A percentile compares a stretch with the other conserved stretches of the same genome.
Evolutionary conservation across 108 stramenopile species (phyloP).

Genomic region (Bacterosira constricta): DNA sequence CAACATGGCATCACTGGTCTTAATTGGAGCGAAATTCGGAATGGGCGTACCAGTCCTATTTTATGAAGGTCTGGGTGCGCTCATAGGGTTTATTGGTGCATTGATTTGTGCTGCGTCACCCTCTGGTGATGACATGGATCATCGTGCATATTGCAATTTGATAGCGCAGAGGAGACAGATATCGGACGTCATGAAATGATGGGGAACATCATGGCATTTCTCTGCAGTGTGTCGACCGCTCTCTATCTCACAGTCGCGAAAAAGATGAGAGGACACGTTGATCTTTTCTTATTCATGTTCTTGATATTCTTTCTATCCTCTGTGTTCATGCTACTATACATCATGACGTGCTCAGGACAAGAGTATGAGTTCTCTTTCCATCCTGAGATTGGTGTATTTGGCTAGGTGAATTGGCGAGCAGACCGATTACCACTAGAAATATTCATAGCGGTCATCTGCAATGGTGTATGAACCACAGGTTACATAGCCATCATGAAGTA

Average conservation of each 20-base stretch:
- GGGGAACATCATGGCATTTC: constrained; percentile 64
- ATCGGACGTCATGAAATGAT: constrained; percentile 9
- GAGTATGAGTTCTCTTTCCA: constrained; percentile 40
- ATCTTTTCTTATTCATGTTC: constrained; percentile 67
- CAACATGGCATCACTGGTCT: constrained; percentile 47
- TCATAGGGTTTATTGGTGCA: constrained; percentile 65
- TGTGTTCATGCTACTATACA: constrained; percentile 43
- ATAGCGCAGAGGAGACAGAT: background rate
- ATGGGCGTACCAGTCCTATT: constrained; percentile 42
- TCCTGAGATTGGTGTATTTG: constrained; percentile 53
- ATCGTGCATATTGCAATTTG: background rate
- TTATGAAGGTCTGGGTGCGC: constrained; percentile 55
- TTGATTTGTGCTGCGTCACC: constrained; percentile 56
- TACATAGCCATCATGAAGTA: constrained; percentile 69
- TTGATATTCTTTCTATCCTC: constrained; percentile 51
- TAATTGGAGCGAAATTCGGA: constrained; percentile 54
- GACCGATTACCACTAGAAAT: constrained; percentile 61
- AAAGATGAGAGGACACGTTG: constrained; percentile 38
- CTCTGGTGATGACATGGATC: constrained; percentile 4
- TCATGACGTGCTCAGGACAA: constrained; percentile 19
- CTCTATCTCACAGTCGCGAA: constrained; percentile 60
- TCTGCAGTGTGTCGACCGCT: constrained; percentile 32
- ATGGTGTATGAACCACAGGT: constrained; percentile 64
- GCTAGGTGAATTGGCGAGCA: constrained; percentile 39
- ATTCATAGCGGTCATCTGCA: constrained; percentile 56